Percentiles rank a stretch among this genome's conserved stretches.
These are phyloP conservation scores for Yamadazyma taylorii DNA, from an alignment of 1,139 yeast genomes.

Conservation along the genomic window DNA sequence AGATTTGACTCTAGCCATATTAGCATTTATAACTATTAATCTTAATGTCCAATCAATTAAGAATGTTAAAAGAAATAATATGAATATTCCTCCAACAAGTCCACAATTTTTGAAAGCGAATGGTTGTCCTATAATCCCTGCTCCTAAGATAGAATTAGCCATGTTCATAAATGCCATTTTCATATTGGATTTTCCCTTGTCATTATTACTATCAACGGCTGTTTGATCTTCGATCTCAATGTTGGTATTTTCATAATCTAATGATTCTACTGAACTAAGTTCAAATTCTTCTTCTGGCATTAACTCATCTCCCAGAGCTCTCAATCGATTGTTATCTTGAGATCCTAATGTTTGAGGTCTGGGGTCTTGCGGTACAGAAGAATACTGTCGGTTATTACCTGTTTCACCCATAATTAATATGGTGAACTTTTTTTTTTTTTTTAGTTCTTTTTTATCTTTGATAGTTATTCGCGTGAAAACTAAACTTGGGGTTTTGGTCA, in stretches of 20 bases:
- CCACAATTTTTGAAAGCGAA: slow-evolving; percentile 85
- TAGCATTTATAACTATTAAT: slow-evolving; percentile 80
- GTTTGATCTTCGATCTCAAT: slow-evolving; percentile 3
- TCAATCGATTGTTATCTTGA: slow-evolving; percentile 3
- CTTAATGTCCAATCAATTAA: slow-evolving; percentile 86
- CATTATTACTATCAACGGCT: slow-evolving; percentile 10
- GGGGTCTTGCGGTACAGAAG: slow-evolving; percentile 13
- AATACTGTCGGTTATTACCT: slow-evolving; percentile 8
- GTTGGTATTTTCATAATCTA: slow-evolving; percentile 21
- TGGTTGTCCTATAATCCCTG: slow-evolving; percentile 94
- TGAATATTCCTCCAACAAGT: slow-evolving; percentile 66
- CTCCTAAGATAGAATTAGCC: slow-evolving; percentile 93
- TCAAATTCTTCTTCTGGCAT: slow-evolving; percentile 22
- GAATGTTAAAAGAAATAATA: slow-evolving; percentile 58
- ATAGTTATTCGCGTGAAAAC: no score
- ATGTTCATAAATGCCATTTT: slow-evolving; percentile 94
- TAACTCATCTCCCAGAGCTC: slow-evolving; percentile 1
- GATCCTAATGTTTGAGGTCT: slow-evolving; percentile 6
- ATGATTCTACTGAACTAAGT: slow-evolving; percentile 23
- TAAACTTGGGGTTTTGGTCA: no score
- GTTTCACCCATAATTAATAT: neutral
- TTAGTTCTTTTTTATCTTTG: no score
- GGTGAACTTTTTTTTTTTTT: neutral
- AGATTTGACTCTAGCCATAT: slow-evolving; percentile 69
- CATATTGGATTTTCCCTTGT: slow-evolving; percentile 48